phyloP scores from a whole-genome alignment of 331 rosid species.

The Pyrus hybrid region DNA sequence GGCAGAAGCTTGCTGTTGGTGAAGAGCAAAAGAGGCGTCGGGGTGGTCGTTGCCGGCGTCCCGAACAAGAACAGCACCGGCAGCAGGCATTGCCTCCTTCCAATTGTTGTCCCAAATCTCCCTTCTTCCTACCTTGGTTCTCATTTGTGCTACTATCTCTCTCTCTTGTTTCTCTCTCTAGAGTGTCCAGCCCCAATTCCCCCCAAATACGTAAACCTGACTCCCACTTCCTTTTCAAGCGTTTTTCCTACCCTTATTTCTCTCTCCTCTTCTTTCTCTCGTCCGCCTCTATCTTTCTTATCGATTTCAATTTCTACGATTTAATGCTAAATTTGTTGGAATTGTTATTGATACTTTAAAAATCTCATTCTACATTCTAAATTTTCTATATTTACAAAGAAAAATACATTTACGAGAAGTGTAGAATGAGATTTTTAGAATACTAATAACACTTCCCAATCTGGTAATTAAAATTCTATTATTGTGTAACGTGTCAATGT shows the following conservation, averaged over 20 bases:
- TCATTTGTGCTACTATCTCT: not conserved
- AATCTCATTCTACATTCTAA: no score
- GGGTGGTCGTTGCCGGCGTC: slow-evolving; percentile 1
- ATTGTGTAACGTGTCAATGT: no score
- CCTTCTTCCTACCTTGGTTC: slow-evolving; percentile 42
- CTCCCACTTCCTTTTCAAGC: not conserved
- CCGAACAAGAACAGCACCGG: not conserved
- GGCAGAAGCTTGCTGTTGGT: not conserved
- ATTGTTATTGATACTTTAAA: no score
- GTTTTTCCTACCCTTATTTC: not conserved
- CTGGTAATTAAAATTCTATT: no score
- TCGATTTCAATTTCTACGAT: no score
- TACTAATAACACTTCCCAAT: no score
- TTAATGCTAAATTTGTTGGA: no score
- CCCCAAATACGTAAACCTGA: not conserved
- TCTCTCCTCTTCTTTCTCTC: not conserved
- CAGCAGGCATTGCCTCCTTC: slow-evolving; percentile 10
- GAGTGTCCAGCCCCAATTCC: not conserved
- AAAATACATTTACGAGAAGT: no score
- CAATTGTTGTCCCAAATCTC: slow-evolving; percentile 30
- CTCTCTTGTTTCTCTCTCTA: not conserved
- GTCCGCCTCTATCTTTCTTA: not conserved
- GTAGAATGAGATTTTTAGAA: no score
- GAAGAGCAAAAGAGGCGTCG: not conserved
- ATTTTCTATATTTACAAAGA: no score